Evolutionary conservation across 306 rosid genomes (phyloP).

Genomic region (Urtica urens): DNA sequence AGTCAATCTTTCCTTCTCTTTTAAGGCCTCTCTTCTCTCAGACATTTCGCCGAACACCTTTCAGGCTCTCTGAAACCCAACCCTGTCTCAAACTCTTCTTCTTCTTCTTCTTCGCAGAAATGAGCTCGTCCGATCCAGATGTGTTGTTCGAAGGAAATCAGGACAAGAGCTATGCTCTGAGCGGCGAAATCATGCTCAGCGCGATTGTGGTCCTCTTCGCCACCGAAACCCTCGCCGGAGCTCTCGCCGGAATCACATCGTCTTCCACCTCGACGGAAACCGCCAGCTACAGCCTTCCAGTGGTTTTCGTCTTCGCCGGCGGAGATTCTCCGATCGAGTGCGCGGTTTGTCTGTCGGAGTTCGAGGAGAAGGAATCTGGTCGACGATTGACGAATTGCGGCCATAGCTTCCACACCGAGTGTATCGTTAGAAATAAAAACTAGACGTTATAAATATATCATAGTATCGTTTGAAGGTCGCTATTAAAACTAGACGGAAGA

Average conservation of each 20-base stretch:
- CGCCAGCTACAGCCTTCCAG: constrained; percentile 38
- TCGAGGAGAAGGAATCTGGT: constrained; percentile 51
- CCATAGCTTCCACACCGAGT: constrained; percentile 62
- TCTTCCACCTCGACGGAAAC: constrained; percentile 40
- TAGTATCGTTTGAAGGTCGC: too few relatives aligned
- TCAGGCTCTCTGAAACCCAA: neutral
- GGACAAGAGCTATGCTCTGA: constrained; percentile 14
- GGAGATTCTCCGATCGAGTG: constrained; percentile 30
- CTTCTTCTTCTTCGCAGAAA: too few relatives aligned
- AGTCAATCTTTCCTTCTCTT: neutral
- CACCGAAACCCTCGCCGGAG: constrained; percentile 37
- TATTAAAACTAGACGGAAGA: too few relatives aligned
- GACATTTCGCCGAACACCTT: neutral
- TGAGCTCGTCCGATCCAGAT: neutral
- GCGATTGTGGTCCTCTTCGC: constrained; percentile 38
- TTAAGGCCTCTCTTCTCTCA: neutral
- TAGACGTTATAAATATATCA: too few relatives aligned
- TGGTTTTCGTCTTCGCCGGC: constrained; percentile 40
- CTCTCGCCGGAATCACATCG: constrained; percentile 19
- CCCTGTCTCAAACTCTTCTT: too few relatives aligned
- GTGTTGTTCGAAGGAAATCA: neutral
- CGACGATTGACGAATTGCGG: constrained; percentile 55
- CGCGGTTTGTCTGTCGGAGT: constrained; percentile 76
- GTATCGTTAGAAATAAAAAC: too few relatives aligned
- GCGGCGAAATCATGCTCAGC: constrained; percentile 50